A percentile compares a stretch with the other conserved stretches of the same genome.
Evolutionary conservation across 352 stramenopile genomes (phyloP).

Genomic region (Globisporangium cystogenes): DNA sequence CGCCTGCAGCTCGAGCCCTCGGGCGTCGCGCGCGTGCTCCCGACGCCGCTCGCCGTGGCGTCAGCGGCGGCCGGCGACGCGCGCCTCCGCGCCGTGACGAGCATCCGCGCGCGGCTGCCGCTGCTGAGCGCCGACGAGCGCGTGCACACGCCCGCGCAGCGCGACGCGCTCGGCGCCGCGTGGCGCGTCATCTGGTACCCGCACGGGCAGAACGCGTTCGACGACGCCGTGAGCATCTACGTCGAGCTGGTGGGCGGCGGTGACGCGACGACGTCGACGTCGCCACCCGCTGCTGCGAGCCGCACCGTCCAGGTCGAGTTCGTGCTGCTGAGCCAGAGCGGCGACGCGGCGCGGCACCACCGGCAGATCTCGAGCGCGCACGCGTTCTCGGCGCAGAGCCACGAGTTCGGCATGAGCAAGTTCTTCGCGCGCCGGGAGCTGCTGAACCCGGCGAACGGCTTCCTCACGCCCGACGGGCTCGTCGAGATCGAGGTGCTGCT

Average conservation of each 20-base stretch:
- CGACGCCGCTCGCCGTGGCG: constrained; percentile 1
- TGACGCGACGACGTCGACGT: neutral
- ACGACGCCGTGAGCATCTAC: constrained; percentile 47
- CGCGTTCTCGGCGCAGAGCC: constrained; percentile 37
- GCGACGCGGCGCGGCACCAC: constrained; percentile 15
- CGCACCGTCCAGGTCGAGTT: constrained; percentile 32
- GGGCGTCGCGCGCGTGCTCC: constrained; percentile 15
- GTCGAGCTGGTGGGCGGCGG: constrained; percentile 41
- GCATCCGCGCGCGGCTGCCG: constrained; percentile 33
- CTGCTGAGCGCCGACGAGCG: constrained; percentile 31
- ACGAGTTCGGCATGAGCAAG: constrained; percentile 50
- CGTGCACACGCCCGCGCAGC: constrained; percentile 21
- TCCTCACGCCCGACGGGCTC: constrained; percentile 37
- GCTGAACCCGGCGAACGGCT: constrained; percentile 34
- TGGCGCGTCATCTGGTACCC: constrained; percentile 72
- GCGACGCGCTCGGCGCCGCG: constrained; percentile 28
- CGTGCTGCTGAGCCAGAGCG: constrained; percentile 29
- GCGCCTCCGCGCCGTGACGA: constrained; percentile 4
- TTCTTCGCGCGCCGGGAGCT: constrained; percentile 42
- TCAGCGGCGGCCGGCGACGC: neutral
- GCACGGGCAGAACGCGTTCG: constrained; percentile 31
- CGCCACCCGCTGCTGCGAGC: neutral
- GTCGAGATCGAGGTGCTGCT: constrained; percentile 47
- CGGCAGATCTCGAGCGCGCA: constrained; percentile 40
- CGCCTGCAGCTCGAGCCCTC: constrained; percentile 16